Evolutionary conservation across 768 basidiomycete genomes (phyloP).

Genomic region (Tephrocybe sp.): DNA sequence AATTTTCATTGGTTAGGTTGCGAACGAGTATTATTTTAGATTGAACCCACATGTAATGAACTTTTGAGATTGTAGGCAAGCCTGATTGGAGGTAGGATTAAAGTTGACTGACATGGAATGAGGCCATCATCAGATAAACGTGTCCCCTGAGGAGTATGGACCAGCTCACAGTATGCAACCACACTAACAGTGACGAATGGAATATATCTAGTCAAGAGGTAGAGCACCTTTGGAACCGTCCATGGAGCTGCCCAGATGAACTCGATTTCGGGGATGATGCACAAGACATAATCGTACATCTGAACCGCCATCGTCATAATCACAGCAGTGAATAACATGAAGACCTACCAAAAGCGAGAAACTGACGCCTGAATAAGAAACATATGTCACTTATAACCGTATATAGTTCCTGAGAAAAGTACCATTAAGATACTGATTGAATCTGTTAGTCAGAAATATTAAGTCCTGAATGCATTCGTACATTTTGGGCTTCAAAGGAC

Average conservation of each 20-base stretch:
- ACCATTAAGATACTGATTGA: too few relatives aligned
- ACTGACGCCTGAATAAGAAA: too few relatives aligned
- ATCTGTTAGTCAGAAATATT: too few relatives aligned
- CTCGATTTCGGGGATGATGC: background rate
- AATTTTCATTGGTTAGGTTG: background rate
- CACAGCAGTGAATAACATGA: too few relatives aligned
- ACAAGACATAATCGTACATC: slow-evolving; percentile 21
- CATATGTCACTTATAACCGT: too few relatives aligned
- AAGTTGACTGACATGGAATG: background rate
- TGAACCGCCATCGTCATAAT: slow-evolving; percentile 2
- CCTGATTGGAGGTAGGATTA: background rate
- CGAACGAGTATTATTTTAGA: background rate
- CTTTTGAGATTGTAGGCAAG: background rate
- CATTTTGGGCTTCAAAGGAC: too few relatives aligned
- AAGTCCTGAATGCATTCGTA: too few relatives aligned
- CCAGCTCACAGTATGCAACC: background rate
- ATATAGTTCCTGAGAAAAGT: too few relatives aligned
- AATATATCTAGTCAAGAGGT: slow-evolving; percentile 11
- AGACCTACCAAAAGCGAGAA: too few relatives aligned
- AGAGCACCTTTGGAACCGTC: slow-evolving; percentile 10
- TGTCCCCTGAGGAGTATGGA: background rate
- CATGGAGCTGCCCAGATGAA: slow-evolving; percentile 12
- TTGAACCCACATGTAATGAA: background rate
- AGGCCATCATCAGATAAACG: background rate
- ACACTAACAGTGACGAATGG: slow-evolving; percentile 5